These are phyloP conservation scores for Tricholoma sp. DNA, from an alignment of 768 basidiomycete genomes.

Conservation along the genomic window DNA sequence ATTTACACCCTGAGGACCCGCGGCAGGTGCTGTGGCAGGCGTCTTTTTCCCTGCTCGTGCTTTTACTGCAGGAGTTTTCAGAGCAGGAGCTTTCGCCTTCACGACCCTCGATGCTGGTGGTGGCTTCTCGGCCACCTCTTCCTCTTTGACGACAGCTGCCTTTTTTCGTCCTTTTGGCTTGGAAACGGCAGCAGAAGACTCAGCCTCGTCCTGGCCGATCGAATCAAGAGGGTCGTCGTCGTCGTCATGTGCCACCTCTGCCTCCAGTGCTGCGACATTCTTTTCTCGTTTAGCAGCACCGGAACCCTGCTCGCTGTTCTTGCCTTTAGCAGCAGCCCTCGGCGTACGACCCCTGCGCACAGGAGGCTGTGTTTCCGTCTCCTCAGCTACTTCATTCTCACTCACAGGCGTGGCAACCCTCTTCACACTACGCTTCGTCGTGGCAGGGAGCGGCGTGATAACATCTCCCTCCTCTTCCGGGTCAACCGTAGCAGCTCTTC, in stretches of 20 bases:
- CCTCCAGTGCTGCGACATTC: constrained; percentile 12
- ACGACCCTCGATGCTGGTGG: constrained; percentile 6
- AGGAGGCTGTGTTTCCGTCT: neutral
- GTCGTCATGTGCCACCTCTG: constrained; percentile 6
- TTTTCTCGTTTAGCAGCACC: constrained; percentile 13
- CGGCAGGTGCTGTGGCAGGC: constrained; percentile 31
- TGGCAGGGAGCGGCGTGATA: neutral
- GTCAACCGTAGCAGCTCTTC: constrained; percentile 12
- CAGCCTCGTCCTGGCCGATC: constrained; percentile 13
- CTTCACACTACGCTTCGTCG: constrained; percentile 3
- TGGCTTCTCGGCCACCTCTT: constrained; percentile 1
- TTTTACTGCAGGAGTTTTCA: constrained; percentile 14
- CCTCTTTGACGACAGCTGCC: constrained; percentile 11
- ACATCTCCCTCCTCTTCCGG: constrained; percentile 2
- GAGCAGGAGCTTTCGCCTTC: constrained; percentile 8
- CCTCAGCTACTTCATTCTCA: neutral
- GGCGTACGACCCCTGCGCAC: constrained; percentile 9
- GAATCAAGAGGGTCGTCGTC: constrained; percentile 12
- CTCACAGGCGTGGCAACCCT: constrained; percentile 3
- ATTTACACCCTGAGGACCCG: constrained; percentile 23
- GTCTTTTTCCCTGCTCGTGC: constrained; percentile 22
- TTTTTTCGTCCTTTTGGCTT: constrained; percentile 18
- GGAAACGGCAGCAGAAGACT: constrained; percentile 5
- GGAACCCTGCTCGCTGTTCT: constrained; percentile 7
- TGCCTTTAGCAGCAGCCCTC: neutral